Conservation (phyloP, 177 flowering plant species). For the Tripterygium wilfordii region DNA sequence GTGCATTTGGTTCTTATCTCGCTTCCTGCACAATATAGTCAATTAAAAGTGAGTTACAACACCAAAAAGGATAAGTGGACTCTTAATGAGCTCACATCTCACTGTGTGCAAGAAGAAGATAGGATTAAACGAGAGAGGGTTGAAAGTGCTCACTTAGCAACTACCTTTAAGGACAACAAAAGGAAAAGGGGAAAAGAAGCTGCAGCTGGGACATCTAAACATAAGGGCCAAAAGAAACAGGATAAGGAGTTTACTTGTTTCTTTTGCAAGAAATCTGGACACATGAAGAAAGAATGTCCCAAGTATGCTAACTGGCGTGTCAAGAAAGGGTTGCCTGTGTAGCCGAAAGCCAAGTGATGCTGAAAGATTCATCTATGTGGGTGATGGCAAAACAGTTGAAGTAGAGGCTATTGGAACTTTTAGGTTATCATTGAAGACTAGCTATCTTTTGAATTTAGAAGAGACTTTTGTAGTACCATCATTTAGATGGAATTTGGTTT, state of each 20-base stretch:
- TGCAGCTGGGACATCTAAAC: neutral
- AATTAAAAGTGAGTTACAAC: slow-evolving; percentile 1
- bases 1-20: no score
- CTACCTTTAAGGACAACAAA: neutral
- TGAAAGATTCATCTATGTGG: slow-evolving; percentile 4
- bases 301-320: neutral
- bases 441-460: neutral
- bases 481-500: slow-evolving; percentile 1
- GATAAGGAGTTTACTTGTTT: no score
- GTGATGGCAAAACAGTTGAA: slow-evolving; percentile 1
- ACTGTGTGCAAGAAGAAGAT: no score
- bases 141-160: no score
- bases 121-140: neutral
- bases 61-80: neutral
- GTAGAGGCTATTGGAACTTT: neutral
- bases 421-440: neutral
- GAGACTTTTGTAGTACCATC: neutral
- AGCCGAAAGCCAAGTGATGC: slow-evolving; percentile 3
- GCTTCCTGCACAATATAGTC: slow-evolving; percentile 3
- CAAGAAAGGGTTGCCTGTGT: neutral
- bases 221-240: neutral
- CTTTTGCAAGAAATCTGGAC: no score
- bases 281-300: neutral
- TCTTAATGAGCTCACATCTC: neutral
- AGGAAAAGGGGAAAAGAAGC: neutral